Percentiles rank a stretch among this genome's conserved stretches.
Evolutionary conservation across 352 stramenopile genomes (phyloP).

Genomic region (Phytophthora ohioensis): DNA sequence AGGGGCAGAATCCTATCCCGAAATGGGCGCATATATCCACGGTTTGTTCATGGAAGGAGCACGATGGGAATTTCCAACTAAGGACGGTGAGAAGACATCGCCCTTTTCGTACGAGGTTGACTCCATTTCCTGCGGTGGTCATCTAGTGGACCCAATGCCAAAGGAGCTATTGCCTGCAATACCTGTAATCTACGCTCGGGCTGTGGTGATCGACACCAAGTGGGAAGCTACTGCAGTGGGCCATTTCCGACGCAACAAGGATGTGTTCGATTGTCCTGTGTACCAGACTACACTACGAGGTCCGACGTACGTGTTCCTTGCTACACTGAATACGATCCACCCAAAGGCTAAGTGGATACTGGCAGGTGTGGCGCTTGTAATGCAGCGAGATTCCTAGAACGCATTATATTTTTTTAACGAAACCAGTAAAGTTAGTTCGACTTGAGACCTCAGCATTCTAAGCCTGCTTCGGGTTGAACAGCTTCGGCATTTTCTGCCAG

Average conservation of each 20-base stretch:
- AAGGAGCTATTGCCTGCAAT: constrained; percentile 93
- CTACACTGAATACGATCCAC: constrained; percentile 91
- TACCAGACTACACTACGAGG: constrained; percentile 96
- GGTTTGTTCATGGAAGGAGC: constrained; percentile 96
- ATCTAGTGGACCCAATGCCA: constrained; percentile 90
- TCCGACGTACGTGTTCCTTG: constrained; percentile 97
- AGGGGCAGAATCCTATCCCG: constrained; percentile 71
- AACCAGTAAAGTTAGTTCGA: constrained; percentile 6
- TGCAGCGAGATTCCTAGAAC: constrained; percentile 92
- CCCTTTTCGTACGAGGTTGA: constrained; percentile 88
- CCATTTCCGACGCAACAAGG: constrained; percentile 89
- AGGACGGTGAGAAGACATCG: constrained; percentile 85
- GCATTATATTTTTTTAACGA: constrained; percentile 10
- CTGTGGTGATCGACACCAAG: constrained; percentile 87
- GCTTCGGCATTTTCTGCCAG: constrained; percentile 93
- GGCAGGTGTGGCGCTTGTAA: constrained; percentile 92
- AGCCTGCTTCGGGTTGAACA: constrained; percentile 72
- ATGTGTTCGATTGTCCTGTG: constrained; percentile 96
- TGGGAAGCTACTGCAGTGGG: constrained; percentile 96
- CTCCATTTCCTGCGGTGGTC: constrained; percentile 85
- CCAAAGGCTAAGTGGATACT: constrained; percentile 93
- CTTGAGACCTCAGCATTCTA: not conserved
- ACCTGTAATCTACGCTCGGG: constrained; percentile 95
- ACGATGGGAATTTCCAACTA: constrained; percentile 78
- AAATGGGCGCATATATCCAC: constrained; percentile 94